These are phyloP conservation scores for Pistacia atlantica DNA, from an alignment of 345 rosid species.

Conservation along the genomic window DNA sequence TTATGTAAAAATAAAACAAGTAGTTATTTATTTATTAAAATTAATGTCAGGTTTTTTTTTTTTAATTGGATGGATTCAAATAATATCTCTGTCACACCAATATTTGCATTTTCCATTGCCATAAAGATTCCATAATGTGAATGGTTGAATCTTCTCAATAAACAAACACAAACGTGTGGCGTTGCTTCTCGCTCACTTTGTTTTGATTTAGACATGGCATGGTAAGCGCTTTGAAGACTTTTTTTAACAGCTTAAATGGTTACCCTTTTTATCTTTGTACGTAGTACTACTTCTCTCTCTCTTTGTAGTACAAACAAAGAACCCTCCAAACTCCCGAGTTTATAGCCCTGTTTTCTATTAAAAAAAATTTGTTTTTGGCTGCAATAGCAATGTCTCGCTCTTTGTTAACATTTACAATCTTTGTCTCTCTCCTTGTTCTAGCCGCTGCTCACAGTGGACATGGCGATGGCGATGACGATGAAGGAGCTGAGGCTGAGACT, in stretches of 20 bases:
- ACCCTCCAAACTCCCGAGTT: neutral
- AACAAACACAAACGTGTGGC: neutral
- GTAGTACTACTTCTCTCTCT: too few relatives aligned
- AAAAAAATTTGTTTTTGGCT: too few relatives aligned
- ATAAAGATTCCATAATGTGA: constrained; percentile 9
- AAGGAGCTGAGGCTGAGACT: constrained; percentile 13
- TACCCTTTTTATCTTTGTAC: neutral
- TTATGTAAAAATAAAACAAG: too few relatives aligned
- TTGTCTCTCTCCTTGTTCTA: constrained; percentile 48
- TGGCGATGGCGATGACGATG: constrained; percentile 32
- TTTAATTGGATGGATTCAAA: too few relatives aligned
- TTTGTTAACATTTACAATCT: constrained; percentile 35
- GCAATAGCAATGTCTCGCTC: constrained; percentile 38
- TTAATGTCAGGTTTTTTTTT: too few relatives aligned
- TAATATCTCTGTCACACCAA: too few relatives aligned
- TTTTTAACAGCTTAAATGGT: too few relatives aligned
- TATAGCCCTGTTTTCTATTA: too few relatives aligned
- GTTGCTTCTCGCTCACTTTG: neutral
- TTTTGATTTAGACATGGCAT: neutral
- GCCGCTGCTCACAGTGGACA: constrained; percentile 53
- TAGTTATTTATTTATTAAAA: too few relatives aligned
- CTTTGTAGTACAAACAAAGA: neutral
- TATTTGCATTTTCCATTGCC: too few relatives aligned
- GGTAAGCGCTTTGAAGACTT: too few relatives aligned
- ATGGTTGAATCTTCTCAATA: neutral